Evolutionary conservation across 2,329 filamentous ascomycete species (phyloP), one percentile per base, ranked within the genome.

Genomic region (Colletotrichum endophyticum): DNA sequence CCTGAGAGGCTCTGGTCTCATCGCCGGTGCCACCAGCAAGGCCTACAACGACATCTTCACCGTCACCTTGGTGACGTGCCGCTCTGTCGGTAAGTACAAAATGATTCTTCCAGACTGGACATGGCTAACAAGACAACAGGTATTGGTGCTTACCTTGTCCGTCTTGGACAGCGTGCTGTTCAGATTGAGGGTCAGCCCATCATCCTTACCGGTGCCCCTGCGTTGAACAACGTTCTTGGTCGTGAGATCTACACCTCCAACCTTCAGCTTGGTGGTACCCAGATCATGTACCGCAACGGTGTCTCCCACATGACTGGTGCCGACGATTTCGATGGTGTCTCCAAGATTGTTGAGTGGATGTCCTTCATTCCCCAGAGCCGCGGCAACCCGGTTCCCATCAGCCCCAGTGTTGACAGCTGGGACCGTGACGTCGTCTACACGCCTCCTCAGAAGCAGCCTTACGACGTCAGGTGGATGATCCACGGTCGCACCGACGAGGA

Each of bases 241-340:
- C 96, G 98, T 81, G 97, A 99, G 87, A 96, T 99, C 34, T 99
- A 99, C 89, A 98, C 97, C 28, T 99, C 97, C 77, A 99, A 99
- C 91, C 88, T 99, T 83, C 97, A 99, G 90, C 95, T 99, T 79
- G 97, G 97, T 93, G 97, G 97, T 81, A 99, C 97, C n/a, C 97
- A 99, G 88, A 99, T 99, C 91, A 99, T 99, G 97, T 99, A 99
- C 92, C 96, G 95, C 89, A 99, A 99, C 85, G 97, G 97, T 92
- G 97, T 99, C 57, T 99, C 97, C 27, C 97, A 99, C 89, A 96
- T 99, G 95, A 98, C 96, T 80, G 97, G 97, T 82, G 95, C 94
- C 81, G 96, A 99, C 83, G 97, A 99, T 88, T 99, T 99, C 82
- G 96, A 96, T 82, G 97, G 97, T 92, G 95, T 99, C 27, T 96